Evolutionary conservation across 1,139 yeast species (phyloP), one percentile per base, ranked within the genome.

Genomic region (Sugiyamaella paludigena): DNA sequence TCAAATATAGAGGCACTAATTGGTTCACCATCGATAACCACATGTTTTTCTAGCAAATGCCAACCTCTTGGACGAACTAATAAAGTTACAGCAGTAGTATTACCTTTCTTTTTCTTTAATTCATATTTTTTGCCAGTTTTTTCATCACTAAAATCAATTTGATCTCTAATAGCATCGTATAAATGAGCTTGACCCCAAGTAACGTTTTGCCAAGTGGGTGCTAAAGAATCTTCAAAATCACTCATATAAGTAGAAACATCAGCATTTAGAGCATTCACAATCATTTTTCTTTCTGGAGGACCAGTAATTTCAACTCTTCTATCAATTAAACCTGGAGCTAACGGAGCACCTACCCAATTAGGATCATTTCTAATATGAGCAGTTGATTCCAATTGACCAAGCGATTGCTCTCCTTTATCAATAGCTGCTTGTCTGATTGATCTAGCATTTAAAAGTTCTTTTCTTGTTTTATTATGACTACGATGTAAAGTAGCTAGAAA

Each of bases 181-280:
- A 92, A 75, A 71, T 92, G 91, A 58, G 86, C 88, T 73, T 92
- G 98, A 51, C 98, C 98, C 59, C 80, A 76, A 54, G 87, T 81
- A 76, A 87, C 78, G 71, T 88, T 89, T 59, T 72, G 72, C 98
- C 98, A 92, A 32, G 98, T 91, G 59, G 98, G 98, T 31, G 97
- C 84, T 61, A 89, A 83, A 30, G 96, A 87, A 72, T 89, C 97
- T 71, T 89, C 97, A 61, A 89, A 87, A 72, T 89, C 98, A 40
- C 94, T 84, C 97, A 89, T 89, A 70, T 89, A 89, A 43, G 96
- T 87, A 65, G 86, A 88, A 40, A 89, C 96, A 51, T 80, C 80
- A 4, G 96, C 82, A 73, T 89, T 89, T 65, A 89, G 79, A 15
- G 97, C 97, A 66, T 89, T 89, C 67, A 89, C 85, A 58, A 89